These are phyloP conservation scores for Rhynchosporium agropyri DNA, from an alignment of 2,329 filamentous ascomycete species.

Conservation along the genomic window DNA sequence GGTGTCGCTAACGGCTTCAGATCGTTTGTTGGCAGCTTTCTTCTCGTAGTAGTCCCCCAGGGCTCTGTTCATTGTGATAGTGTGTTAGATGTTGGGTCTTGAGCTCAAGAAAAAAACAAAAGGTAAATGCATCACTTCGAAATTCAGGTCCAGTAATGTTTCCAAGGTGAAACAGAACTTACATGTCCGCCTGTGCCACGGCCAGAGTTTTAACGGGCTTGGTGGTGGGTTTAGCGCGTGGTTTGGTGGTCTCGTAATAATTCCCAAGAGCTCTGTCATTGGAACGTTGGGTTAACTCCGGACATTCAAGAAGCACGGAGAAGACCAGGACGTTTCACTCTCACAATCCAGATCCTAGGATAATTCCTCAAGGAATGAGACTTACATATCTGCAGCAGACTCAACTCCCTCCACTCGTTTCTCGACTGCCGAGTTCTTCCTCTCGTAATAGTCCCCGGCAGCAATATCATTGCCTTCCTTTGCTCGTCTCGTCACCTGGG, in stretches of 20 bases:
- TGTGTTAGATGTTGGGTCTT: not conserved
- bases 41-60: slow-evolving; percentile 1
- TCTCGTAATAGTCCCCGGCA: not conserved
- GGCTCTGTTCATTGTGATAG: not conserved
- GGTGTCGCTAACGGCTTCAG: not conserved
- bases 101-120: not conserved
- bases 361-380: no score
- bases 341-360: no score
- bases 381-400: no score
- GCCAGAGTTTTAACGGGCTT: no score
- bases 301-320: no score
- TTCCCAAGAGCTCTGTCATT: not conserved
- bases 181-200: not conserved
- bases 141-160: not conserved
- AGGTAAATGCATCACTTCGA: not conserved
- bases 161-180: not conserved
- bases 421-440: not conserved
- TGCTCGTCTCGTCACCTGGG: no score
- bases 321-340: no score
- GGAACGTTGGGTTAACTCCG: not conserved
- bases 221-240: no score
- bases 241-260: not conserved
- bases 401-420: no score
- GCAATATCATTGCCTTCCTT: no score
- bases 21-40: not conserved